Conservation (phyloP, 225 moss, liverwort and hornwort species). For the Polytrichum formosum region DNA sequence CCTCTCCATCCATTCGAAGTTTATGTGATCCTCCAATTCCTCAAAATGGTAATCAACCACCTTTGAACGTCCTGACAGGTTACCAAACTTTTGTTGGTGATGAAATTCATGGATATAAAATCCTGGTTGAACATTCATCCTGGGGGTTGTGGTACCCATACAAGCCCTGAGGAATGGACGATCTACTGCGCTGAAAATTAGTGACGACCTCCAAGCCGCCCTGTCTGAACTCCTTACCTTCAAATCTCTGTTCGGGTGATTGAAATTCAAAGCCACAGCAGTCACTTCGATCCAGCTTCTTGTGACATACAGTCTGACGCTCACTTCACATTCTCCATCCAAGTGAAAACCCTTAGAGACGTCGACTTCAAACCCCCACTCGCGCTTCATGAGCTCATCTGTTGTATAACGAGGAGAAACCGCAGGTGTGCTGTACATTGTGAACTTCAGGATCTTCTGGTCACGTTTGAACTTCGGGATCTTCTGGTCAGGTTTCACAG, state of each 20-base stretch:
- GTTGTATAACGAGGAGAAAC: slow-evolving; percentile 1
- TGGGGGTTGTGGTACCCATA: neutral
- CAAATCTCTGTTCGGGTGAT: slow-evolving; percentile 5
- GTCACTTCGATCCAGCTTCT: neutral
- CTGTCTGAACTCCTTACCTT: neutral
- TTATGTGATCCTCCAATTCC: too few relatives aligned
- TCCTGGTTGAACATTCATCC: neutral
- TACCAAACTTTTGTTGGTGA: too few relatives aligned
- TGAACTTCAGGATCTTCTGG: neutral
- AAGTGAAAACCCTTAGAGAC: slow-evolving; percentile 1
- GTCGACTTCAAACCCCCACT: slow-evolving; percentile 11
- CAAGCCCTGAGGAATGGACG: neutral
- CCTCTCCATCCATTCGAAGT: too few relatives aligned
- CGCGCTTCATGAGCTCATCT: neutral
- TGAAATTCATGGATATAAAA: too few relatives aligned
- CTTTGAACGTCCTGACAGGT: too few relatives aligned
- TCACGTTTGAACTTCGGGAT: neutral
- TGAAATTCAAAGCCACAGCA: slow-evolving; percentile 12
- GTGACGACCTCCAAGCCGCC: neutral
- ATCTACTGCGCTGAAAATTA: slow-evolving; percentile 3
- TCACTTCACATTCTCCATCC: slow-evolving; percentile 14
- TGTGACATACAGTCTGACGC: slow-evolving; percentile 9
- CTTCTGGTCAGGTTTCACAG: neutral
- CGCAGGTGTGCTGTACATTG: slow-evolving; percentile 5
- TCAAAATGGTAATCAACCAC: too few relatives aligned